phyloP scores from a whole-genome alignment of 1,139 yeast genomes.

The Taphrina flavorubra region DNA sequence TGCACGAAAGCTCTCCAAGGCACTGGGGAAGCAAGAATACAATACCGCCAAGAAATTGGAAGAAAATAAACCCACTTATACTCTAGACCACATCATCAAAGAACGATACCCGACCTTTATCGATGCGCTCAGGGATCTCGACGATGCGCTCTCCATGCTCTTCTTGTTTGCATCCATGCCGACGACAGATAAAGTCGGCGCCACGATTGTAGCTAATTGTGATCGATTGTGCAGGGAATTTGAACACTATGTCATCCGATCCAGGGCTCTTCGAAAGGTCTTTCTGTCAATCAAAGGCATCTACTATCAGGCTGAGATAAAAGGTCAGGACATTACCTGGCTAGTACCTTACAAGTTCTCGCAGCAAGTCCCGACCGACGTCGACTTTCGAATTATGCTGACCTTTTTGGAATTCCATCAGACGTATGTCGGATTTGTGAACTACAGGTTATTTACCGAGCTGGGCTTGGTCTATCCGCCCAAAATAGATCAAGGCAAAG shows the following conservation, averaged over 20 bases:
- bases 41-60: constrained; percentile 86
- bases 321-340: constrained; percentile 95
- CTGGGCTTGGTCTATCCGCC: constrained; percentile 91
- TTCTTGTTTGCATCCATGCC: constrained; percentile 94
- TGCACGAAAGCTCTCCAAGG: constrained; percentile 85
- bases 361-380: constrained; percentile 89
- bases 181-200: constrained; percentile 81
- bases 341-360: constrained; percentile 96
- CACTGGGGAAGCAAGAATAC: constrained; percentile 90
- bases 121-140: constrained; percentile 91
- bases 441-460: constrained; percentile 84
- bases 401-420: constrained; percentile 96
- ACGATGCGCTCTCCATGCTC: constrained; percentile 94
- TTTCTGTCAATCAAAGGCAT: constrained; percentile 98
- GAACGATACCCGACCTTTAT: constrained; percentile 94
- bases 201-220: constrained; percentile 83
- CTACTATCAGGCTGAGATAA: constrained; percentile 86
- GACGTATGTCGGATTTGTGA: constrained; percentile 83
- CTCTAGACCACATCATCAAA: constrained; percentile 85
- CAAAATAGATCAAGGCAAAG: constrained; percentile 68
- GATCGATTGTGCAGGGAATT: constrained; percentile 88
- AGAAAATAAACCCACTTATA: constrained; percentile 78
- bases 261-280: constrained; percentile 79
- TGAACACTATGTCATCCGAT: constrained; percentile 91
- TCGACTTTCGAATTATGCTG: constrained; percentile 95